A percentile compares a stretch with the other conserved stretches of the same genome.
These are phyloP conservation scores for Pichia cactophila DNA, from an alignment of 1,139 yeast genomes.

Conservation along the genomic window DNA sequence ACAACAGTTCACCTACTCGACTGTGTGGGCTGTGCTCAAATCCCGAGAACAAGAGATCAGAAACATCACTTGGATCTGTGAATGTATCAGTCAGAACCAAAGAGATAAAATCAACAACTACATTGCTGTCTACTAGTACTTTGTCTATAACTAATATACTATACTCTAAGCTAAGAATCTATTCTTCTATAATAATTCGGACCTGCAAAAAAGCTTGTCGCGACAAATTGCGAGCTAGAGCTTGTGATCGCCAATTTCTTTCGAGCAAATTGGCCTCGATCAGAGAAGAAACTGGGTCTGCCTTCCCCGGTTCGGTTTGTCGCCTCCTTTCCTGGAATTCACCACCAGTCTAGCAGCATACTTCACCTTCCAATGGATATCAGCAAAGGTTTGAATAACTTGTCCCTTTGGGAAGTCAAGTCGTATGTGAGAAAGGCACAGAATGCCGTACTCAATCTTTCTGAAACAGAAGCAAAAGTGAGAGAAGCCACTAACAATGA, in stretches of 20 bases:
- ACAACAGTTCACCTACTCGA: constrained; percentile 86
- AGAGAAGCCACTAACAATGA: constrained; percentile 98
- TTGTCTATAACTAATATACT: not conserved
- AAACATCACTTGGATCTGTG: constrained; percentile 97
- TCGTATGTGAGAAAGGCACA: constrained; percentile 97
- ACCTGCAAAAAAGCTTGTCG: no score
- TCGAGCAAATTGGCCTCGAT: no score
- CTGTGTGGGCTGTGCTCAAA: constrained; percentile 95
- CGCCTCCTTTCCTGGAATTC: not conserved
- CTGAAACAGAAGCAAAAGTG: constrained; percentile 93
- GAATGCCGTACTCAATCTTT: constrained; percentile 89
- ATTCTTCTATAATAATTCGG: no score
- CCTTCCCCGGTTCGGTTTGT: not conserved
- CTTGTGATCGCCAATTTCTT: no score
- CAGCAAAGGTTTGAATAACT: constrained; percentile 66
- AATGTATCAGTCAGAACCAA: constrained; percentile 88
- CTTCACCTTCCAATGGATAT: not conserved
- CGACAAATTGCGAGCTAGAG: no score
- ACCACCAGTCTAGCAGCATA: not conserved
- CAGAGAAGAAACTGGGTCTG: no score
- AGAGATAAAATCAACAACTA: constrained; percentile 74
- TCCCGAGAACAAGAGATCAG: constrained; percentile 94
- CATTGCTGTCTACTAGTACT: constrained; percentile 55
- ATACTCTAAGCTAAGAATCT: no score
- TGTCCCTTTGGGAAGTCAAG: constrained; percentile 89